Conservation (phyloP, 805 yeast genomes). For the Sugiyamaella qingdaonensis region DNA sequence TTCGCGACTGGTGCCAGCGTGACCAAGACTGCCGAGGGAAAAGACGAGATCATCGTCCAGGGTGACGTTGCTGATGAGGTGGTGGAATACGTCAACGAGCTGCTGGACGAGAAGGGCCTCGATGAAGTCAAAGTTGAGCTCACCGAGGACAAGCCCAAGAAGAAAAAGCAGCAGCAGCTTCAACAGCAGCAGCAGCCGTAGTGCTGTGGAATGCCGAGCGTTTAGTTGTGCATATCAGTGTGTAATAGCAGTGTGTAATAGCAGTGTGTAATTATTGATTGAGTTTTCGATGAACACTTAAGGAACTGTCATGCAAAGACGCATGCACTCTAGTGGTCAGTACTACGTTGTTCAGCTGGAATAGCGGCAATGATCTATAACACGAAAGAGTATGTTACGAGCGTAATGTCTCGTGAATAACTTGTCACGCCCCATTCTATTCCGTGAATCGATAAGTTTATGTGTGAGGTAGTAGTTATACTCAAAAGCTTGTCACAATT, state of each 20-base stretch:
- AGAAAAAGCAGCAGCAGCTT: slow-evolving; percentile 40
- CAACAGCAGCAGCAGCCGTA: not conserved
- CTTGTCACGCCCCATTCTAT: too few relatives aligned
- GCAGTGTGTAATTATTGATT: not conserved
- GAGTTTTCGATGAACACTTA: not conserved
- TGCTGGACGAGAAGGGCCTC: slow-evolving; percentile 78
- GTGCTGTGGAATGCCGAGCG: not conserved
- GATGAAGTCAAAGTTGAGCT: slow-evolving; percentile 85
- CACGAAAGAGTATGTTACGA: too few relatives aligned
- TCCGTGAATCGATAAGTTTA: too few relatives aligned
- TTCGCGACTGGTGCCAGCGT: slow-evolving; percentile 96
- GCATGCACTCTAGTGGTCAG: too few relatives aligned
- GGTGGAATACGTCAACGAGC: slow-evolving; percentile 63
- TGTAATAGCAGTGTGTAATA: not conserved
- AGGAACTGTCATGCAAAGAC: not conserved
- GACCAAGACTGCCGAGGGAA: slow-evolving; percentile 83
- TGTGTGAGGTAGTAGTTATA: too few relatives aligned
- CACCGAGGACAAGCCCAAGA: slow-evolving; percentile 75
- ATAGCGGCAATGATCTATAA: too few relatives aligned
- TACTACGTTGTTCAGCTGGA: too few relatives aligned
- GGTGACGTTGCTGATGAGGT: slow-evolving; percentile 95
- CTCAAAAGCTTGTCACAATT: too few relatives aligned
- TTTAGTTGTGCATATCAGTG: not conserved
- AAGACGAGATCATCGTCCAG: slow-evolving; percentile 86
- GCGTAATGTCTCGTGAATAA: too few relatives aligned